Conservation (phyloP, 345 rosid genomes). For the Aethionema arabicum region DNA sequence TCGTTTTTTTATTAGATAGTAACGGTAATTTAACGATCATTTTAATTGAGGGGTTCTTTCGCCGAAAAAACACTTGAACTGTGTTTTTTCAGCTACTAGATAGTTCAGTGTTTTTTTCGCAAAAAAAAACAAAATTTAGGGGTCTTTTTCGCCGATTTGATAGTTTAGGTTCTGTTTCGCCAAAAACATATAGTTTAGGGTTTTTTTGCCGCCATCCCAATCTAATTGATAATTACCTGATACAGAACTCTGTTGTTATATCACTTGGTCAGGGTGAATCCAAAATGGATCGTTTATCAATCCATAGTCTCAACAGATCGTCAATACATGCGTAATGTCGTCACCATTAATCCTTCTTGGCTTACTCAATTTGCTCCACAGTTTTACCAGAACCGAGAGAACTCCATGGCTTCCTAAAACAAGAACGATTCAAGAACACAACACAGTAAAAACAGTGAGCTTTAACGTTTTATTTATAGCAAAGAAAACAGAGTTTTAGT, state of each 20-base stretch:
- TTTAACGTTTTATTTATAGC: constrained; percentile 4
- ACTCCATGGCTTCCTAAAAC: constrained; percentile 29
- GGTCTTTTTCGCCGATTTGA: no score
- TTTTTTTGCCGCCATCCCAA: no score
- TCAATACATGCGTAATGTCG: constrained; percentile 82
- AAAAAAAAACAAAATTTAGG: no score
- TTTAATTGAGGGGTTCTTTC: no score
- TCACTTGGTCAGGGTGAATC: constrained; percentile 67
- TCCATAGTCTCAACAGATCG: constrained; percentile 87
- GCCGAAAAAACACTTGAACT: no score
- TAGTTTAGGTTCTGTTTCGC: no score
- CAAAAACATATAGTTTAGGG: no score
- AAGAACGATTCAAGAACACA: constrained; percentile 11
- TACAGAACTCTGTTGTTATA: background rate
- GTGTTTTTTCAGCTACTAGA: no score
- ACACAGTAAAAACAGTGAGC: background rate
- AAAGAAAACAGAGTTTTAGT: constrained; percentile 7
- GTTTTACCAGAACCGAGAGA: constrained; percentile 57
- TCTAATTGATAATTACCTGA: background rate
- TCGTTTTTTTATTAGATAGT: no score
- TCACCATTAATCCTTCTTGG: constrained; percentile 76
- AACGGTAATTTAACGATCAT: no score
- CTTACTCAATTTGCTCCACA: constrained; percentile 82
- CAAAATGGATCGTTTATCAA: constrained; percentile 84
- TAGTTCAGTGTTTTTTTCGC: no score